Evolutionary conservation across 108 stramenopile genomes (phyloP).

Genomic region (Epithemia pelagica): DNA sequence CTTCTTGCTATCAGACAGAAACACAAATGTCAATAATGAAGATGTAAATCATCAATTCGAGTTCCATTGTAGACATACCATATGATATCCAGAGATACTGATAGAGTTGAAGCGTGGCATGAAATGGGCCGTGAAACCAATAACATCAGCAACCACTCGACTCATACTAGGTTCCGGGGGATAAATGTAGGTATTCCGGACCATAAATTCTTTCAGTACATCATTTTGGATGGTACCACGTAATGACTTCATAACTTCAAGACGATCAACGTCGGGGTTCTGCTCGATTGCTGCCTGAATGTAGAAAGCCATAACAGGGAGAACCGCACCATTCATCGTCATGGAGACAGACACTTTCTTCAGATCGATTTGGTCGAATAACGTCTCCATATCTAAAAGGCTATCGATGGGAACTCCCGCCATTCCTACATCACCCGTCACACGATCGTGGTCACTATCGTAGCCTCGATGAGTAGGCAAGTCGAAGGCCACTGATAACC

Average conservation of each 20-base stretch:
- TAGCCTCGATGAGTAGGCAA: slow-evolving; percentile 97
- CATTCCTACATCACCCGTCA: slow-evolving; percentile 97
- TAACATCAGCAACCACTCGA: slow-evolving; percentile 87
- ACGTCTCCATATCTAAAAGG: slow-evolving; percentile 93
- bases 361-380: slow-evolving; percentile 95
- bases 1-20: too few species aligned
- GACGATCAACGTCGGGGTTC: slow-evolving; percentile 33
- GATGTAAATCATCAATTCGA: too few species aligned
- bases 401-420: slow-evolving; percentile 96
- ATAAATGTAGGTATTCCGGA: slow-evolving; percentile 96
- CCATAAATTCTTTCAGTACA: slow-evolving; percentile 98
- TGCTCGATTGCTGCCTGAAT: slow-evolving; percentile 88
- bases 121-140: slow-evolving; percentile 88
- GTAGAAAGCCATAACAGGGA: slow-evolving; percentile 92
- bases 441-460: slow-evolving; percentile 93
- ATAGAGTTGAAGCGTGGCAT: slow-evolving; percentile 98
- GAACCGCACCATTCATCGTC: slow-evolving; percentile 99
- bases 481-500: slow-evolving; percentile 94
- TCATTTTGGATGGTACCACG: slow-evolving; percentile 98
- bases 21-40: too few species aligned
- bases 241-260: slow-evolving; percentile 44
- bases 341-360: slow-evolving; percentile 92
- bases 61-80: too few species aligned
- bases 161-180: slow-evolving; percentile 86
- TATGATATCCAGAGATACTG: slow-evolving; percentile 96